Percentiles rank a stretch among this genome's conserved stretches.
Conservation (phyloP, 257 asterid genomes). For the Solanum virginianum region DNA sequence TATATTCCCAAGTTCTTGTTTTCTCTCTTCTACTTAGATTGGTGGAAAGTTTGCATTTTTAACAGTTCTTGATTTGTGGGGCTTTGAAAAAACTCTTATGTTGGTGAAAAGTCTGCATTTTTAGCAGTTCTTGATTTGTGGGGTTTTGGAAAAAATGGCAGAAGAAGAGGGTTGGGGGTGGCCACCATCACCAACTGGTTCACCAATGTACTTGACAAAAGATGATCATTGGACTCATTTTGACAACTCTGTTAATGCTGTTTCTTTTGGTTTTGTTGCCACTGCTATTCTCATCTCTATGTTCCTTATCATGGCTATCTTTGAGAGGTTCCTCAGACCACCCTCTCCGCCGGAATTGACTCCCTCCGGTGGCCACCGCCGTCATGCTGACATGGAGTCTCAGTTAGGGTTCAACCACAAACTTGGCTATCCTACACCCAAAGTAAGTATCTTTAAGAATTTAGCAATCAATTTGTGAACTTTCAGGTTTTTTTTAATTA, state of each 20-base stretch:
- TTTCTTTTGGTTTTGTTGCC: constrained; percentile 90
- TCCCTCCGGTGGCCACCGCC: constrained; percentile 24
- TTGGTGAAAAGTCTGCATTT: not conserved
- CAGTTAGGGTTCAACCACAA: constrained; percentile 38
- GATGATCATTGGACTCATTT: constrained; percentile 87
- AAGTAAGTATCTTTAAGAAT: constrained; percentile 29
- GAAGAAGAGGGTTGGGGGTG: constrained; percentile 47
- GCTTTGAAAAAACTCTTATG: not conserved
- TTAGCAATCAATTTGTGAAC: not conserved
- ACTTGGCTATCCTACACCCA: constrained; percentile 53
- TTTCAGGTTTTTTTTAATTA: not conserved
- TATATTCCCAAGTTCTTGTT: not conserved
- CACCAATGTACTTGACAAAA: constrained; percentile 42
- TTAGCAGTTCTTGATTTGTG: not conserved
- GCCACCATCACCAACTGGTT: constrained; percentile 41
- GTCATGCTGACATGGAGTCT: constrained; percentile 38
- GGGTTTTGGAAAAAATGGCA: constrained; percentile 24
- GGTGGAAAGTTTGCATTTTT: not conserved
- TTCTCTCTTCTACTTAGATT: not conserved
- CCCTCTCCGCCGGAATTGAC: constrained; percentile 45
- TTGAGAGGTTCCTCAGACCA: constrained; percentile 67
- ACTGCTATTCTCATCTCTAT: constrained; percentile 87
- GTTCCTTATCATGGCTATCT: constrained; percentile 91
- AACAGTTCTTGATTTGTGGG: not conserved
- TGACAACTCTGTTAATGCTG: constrained; percentile 81